Evolutionary conservation across 2,329 filamentous ascomycete genomes (phyloP), one percentile per base, ranked within the genome.

Genomic region (Cercospora sp.): DNA sequence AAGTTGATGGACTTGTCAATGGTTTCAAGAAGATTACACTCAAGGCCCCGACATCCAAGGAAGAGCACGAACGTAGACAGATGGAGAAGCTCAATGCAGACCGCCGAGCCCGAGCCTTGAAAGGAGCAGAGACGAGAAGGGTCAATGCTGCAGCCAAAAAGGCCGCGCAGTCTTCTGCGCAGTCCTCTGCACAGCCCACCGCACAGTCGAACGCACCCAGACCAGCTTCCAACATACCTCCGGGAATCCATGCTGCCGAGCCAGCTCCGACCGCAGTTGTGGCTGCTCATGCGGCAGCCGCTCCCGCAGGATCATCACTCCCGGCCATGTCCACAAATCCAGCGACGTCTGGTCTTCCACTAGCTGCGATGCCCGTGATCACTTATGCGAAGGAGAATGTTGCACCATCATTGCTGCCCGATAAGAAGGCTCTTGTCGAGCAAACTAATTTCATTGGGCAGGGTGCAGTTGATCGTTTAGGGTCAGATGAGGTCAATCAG

Each of bases 1-100:
- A 83, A 34, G 75, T 88, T 55, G 85, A 88, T 55, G 80, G 79
- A 18, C 76, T 88, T 28, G 81, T 85, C 1, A 80, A 82, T 3
- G 85, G 85, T 3, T 76, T 89, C 69, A 86, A 85, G 74, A 85
- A 84, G 30, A 85, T 89, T 65, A 88, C 86, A 24, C 75, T 90
- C 59, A 88, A 87, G 69, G 80, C 89, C 62, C 72, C 69, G 45
- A 85, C 85, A 0, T 82, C 85, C 0, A 83, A 83, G 24, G 86
- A 88, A 73, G 86, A 88, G 73, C 82, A 88, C 68, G 85, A 87
- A 58, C 74, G 74, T 3, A 77, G 75, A 64, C 69, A 75, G 49
- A 74, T 71, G 59, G 78, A 78, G 30, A 82, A 81, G 7, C 79
- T 84, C 24, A 84, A 86, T 73, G 81, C 75, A n/a, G 78, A 82